These are phyloP conservation scores for Incumbomyces delicatus DNA, from an alignment of 2,329 filamentous ascomycete species.

Conservation along the genomic window DNA sequence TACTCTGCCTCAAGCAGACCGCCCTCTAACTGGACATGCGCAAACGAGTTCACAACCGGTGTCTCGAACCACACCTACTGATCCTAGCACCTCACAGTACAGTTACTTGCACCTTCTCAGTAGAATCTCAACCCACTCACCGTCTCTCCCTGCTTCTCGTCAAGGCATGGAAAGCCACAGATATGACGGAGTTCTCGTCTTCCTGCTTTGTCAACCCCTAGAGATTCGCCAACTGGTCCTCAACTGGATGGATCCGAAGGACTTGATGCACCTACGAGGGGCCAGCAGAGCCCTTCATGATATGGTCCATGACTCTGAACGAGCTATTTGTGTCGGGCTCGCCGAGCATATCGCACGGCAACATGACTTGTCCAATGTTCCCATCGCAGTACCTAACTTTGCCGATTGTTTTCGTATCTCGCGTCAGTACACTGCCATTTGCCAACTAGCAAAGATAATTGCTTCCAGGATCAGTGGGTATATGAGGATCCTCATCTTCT, in stretches of 20 bases:
- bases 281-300: slow-evolving; percentile 5
- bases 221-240: slow-evolving; percentile 7
- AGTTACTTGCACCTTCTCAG: slow-evolving; percentile 3
- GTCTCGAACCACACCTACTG: too few relatives aligned
- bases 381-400: neutral
- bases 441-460: neutral
- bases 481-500: neutral
- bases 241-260: slow-evolving; percentile 2
- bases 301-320: slow-evolving; percentile 6
- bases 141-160: neutral
- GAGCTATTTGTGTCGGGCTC: slow-evolving; percentile 5
- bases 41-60: neutral
- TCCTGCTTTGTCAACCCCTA: slow-evolving; percentile 7
- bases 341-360: neutral
- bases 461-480: neutral
- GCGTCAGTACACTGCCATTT: neutral
- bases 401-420: neutral
- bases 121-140: slow-evolving; percentile 1
- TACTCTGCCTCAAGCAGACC: too few relatives aligned
- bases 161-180: neutral
- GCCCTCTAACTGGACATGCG: neutral
- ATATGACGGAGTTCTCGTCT: neutral
- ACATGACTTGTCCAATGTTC: neutral
- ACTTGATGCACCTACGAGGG: slow-evolving; percentile 7
- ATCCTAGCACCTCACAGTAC: neutral